These are phyloP conservation scores for Corymbia citriodora DNA, from an alignment of 441 rosid genomes.

Conservation along the genomic window DNA sequence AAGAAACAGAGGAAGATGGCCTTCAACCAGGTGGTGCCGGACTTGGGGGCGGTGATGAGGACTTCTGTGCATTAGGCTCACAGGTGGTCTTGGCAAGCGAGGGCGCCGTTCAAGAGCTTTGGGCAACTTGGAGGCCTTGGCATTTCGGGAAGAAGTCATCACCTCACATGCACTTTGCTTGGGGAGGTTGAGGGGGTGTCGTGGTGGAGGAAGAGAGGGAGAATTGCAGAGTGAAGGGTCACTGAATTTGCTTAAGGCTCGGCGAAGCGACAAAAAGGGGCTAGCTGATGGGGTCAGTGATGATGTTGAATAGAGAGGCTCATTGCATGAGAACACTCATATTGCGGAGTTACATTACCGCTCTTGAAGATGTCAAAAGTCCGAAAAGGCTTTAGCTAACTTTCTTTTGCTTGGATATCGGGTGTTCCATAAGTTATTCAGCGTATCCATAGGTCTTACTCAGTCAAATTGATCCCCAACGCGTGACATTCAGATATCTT, in stretches of 20 bases:
- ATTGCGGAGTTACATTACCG: not conserved
- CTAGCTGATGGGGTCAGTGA: not conserved
- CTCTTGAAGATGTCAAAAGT: not conserved
- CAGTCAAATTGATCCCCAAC: not conserved
- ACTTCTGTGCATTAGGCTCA: slow-evolving; percentile 28
- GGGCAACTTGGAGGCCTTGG: slow-evolving; percentile 34
- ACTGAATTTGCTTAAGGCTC: not conserved
- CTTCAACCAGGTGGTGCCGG: slow-evolving; percentile 66
- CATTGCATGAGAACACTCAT: not conserved
- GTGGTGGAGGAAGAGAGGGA: not conserved
- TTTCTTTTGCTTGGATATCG: not conserved
- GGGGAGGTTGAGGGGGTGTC: not conserved
- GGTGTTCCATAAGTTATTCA: not conserved
- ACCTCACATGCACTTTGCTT: slow-evolving; percentile 18
- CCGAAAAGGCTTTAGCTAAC: not conserved
- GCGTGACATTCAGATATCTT: not conserved
- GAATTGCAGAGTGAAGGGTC: not conserved
- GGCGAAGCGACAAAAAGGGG: not conserved
- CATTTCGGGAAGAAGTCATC: slow-evolving; percentile 20
- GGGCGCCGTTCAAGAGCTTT: slow-evolving; percentile 25
- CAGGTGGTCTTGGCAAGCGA: slow-evolving; percentile 34
- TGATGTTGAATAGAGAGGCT: not conserved
- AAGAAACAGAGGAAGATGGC: slow-evolving; percentile 44
- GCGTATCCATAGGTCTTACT: not conserved
- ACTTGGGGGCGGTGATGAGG: slow-evolving; percentile 47